These are phyloP conservation scores for Penicillium crystallinum DNA, from an alignment of 495 filamentous ascomycete genomes.

Conservation along the genomic window DNA sequence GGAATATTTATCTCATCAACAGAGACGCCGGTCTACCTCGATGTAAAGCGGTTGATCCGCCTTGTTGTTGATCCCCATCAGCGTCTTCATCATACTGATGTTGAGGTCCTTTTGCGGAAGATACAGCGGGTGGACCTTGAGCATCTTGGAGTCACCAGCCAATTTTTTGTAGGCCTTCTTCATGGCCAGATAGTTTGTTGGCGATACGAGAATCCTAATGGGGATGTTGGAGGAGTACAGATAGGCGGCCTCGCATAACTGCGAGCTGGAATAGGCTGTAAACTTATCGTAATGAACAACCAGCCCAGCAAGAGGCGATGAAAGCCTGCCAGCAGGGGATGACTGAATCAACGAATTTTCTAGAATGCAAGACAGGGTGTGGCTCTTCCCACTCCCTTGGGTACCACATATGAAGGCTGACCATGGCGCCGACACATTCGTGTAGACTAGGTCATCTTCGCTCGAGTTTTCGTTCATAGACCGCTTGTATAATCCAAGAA, in stretches of 20 bases:
- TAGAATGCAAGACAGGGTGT: constrained; percentile 62
- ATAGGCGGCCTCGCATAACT: constrained; percentile 62
- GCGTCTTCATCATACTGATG: constrained; percentile 56
- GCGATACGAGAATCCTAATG: constrained; percentile 58
- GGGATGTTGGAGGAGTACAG: constrained; percentile 50
- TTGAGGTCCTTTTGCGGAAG: constrained; percentile 56
- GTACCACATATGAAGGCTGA: constrained; percentile 71
- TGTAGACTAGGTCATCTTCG: neutral
- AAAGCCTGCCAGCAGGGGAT: constrained; percentile 30
- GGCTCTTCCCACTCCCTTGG: constrained; percentile 70
- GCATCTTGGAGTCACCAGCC: constrained; percentile 18
- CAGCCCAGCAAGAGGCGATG: constrained; percentile 54
- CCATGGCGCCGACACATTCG: constrained; percentile 11
- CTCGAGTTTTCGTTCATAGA: neutral
- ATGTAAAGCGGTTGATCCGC: constrained; percentile 54
- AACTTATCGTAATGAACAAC: constrained; percentile 65
- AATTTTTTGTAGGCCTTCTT: constrained; percentile 15
- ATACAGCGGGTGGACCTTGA: constrained; percentile 44
- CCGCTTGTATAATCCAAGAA: neutral
- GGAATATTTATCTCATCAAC: neutral
- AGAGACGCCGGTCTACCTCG: constrained; percentile 28
- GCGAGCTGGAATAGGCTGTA: constrained; percentile 43
- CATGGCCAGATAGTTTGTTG: constrained; percentile 51
- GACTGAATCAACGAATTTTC: constrained; percentile 46
- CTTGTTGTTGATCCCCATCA: constrained; percentile 58